A percentile compares a stretch with the other conserved stretches of the same genome.
Evolutionary conservation across 2,329 filamentous ascomycete species (phyloP).

Genomic region (Neonectria hederae): DNA sequence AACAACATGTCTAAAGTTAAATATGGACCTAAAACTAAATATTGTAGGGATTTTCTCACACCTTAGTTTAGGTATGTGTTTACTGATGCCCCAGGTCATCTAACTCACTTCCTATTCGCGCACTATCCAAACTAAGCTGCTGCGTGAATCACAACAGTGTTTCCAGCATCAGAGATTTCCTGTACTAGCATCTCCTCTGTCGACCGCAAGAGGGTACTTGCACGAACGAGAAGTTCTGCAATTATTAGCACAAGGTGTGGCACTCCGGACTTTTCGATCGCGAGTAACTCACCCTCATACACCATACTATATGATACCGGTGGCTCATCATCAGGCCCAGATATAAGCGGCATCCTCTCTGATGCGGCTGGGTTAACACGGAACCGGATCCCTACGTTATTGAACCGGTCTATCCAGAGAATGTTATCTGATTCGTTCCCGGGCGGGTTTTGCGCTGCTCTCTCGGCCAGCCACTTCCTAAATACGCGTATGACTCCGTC

Average conservation of each 20-base stretch:
- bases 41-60: too few species aligned
- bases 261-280: neutral
- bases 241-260: neutral
- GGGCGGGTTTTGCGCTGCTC: neutral
- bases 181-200: slow-evolving; percentile 61
- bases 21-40: too few species aligned
- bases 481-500: neutral
- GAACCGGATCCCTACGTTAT: neutral
- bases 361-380: neutral
- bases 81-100: too few species aligned
- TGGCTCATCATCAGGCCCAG: neutral
- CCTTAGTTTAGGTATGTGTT: too few species aligned
- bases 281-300: neutral
- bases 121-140: neutral
- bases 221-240: slow-evolving; percentile 15
- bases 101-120: neutral
- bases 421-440: neutral
- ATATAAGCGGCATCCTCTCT: neutral
- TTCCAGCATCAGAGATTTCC: slow-evolving; percentile 55
- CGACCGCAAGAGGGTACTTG: neutral
- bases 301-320: neutral
- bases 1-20: too few species aligned
- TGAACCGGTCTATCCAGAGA: neutral
- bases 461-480: neutral
- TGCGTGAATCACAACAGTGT: slow-evolving; percentile 70